Evolutionary conservation across 805 yeast genomes (phyloP).

Genomic region (Pachysolen tannophilus): DNA sequence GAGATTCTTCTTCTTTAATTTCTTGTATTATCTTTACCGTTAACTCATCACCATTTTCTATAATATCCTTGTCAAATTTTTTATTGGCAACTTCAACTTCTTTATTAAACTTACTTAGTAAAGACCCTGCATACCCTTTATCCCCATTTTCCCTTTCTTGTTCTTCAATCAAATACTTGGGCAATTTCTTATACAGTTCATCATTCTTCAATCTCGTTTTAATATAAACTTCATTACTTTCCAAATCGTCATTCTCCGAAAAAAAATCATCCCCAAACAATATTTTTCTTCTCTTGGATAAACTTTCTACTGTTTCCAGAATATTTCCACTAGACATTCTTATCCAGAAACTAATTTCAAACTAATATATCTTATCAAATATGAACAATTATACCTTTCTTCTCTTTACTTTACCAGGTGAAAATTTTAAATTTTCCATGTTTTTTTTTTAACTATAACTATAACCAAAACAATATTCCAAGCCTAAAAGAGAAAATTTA

Average conservation of each 20-base stretch:
- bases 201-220: constrained; percentile 3
- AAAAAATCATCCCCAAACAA: constrained; percentile 3
- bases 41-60: neutral
- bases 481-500: no score
- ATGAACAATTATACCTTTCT: no score
- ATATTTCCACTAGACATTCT: no score
- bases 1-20: neutral
- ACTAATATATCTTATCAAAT: no score
- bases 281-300: constrained; percentile 4
- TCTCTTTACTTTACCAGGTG: no score
- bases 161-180: constrained; percentile 4
- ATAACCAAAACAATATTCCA: no score
- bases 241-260: neutral
- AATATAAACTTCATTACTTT: constrained; percentile 1
- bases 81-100: neutral
- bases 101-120: neutral
- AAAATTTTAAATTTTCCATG: no score
- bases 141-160: no score
- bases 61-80: neutral
- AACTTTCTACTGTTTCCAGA: no score
- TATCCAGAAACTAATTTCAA: no score
- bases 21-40: no score
- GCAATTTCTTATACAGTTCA: constrained; percentile 1
- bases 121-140: neutral
- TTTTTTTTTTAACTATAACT: no score